phyloP scores from a whole-genome alignment of 2,329 filamentous ascomycete species.

The Coniochaeta sp. region DNA sequence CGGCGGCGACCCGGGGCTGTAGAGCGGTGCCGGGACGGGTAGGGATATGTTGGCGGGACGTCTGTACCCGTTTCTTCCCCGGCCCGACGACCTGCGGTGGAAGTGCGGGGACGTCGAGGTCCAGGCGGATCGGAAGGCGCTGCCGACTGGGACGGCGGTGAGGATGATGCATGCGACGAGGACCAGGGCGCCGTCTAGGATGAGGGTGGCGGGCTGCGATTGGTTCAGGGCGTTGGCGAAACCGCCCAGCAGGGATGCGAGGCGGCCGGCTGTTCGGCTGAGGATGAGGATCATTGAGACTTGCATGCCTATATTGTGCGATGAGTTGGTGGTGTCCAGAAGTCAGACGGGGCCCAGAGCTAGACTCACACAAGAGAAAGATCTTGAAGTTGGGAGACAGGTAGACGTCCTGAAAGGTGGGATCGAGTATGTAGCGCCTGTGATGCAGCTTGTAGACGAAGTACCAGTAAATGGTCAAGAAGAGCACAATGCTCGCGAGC shows the following conservation, averaged over 20 bases:
- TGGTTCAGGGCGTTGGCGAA: conserved; percentile 26
- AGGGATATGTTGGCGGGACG: background rate
- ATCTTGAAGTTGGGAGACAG: conserved; percentile 32
- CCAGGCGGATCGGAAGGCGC: conserved; percentile 32
- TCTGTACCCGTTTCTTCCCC: background rate
- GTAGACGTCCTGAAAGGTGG: conserved; percentile 31
- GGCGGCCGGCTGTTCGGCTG: conserved; percentile 31
- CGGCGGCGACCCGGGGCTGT: background rate
- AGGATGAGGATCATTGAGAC: conserved; percentile 28
- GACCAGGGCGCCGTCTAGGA: conserved; percentile 33
- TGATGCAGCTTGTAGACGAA: conserved; percentile 31
- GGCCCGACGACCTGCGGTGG: background rate
- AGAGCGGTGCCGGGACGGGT: background rate
- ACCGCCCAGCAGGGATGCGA: conserved; percentile 30
- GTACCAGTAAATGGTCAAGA: conserved; percentile 29
- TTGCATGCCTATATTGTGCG: conserved; percentile 26
- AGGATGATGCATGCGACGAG: conserved; percentile 28
- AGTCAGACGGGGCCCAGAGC: background rate
- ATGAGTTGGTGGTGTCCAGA: background rate
- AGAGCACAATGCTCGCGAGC: conserved; percentile 28
- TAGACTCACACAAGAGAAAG: conserved; percentile 35
- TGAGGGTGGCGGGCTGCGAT: conserved; percentile 28
- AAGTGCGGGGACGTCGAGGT: conserved; percentile 25
- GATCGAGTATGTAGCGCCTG: conserved; percentile 29
- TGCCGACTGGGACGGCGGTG: conserved; percentile 27